phyloP scores from a whole-genome alignment of 1,284 basidiomycete genomes.

The Trametes hirsuta region DNA sequence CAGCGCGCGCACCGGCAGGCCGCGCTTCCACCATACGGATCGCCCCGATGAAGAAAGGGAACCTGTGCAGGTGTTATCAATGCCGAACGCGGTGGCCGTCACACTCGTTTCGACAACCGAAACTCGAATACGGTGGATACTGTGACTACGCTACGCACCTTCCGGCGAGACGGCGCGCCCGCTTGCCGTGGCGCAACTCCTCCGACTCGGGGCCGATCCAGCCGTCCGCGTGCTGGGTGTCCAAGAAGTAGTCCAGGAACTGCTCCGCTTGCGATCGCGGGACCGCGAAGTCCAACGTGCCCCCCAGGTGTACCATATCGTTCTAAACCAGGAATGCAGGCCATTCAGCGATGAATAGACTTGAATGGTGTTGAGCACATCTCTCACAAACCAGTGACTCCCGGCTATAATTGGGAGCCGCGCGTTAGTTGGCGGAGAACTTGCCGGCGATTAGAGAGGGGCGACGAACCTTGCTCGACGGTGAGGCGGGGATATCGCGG shows the following conservation, averaged over 20 bases:
- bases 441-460: no score
- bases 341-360: no score
- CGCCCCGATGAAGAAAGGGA: constrained; percentile 57
- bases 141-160: constrained; percentile 37
- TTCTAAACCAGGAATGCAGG: constrained; percentile 39
- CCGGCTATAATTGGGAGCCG: constrained; percentile 41
- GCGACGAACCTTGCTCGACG: no score
- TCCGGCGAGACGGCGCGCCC: constrained; percentile 60
- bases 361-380: no score
- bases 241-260: constrained; percentile 57
- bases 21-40: constrained; percentile 58
- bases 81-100: background rate
- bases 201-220: constrained; percentile 60
- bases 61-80: constrained; percentile 34
- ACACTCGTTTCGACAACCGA: no score
- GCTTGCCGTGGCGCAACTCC: constrained; percentile 40
- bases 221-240: constrained; percentile 54
- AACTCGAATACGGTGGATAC: no score
- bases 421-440: no score
- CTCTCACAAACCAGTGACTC: constrained; percentile 56
- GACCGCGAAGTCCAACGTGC: constrained; percentile 46
- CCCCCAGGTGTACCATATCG: constrained; percentile 53
- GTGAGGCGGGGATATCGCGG: no score
- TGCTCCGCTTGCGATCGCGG: constrained; percentile 50
- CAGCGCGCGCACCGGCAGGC: constrained; percentile 40